A percentile compares a stretch with the other conserved stretches of the same genome.
phyloP scores from a whole-genome alignment of 192 early-diverging fungal genomes.

The Phlyctochytrium planicorne region DNA sequence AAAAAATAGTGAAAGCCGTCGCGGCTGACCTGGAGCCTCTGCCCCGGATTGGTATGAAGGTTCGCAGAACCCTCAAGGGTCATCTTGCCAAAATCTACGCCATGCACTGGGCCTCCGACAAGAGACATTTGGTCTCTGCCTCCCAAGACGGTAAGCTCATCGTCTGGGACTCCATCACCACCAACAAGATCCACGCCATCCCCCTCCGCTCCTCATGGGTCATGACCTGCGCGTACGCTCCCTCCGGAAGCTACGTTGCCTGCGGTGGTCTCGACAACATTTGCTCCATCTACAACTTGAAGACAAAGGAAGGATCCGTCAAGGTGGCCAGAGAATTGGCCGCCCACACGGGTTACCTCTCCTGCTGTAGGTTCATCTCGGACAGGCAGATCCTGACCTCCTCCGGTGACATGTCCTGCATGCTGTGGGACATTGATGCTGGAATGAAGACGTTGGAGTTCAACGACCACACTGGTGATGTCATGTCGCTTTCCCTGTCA shows the following conservation, averaged over 20 bases:
- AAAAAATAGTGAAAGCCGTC: conserved; percentile 83
- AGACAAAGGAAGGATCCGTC: conserved; percentile 89
- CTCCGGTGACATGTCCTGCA: conserved; percentile 98
- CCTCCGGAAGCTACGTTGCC: conserved; percentile 97
- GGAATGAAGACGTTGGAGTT: conserved; percentile 97
- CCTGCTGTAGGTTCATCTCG: conserved; percentile 94
- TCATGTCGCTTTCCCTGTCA: conserved; percentile 94
- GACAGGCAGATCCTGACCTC: conserved; percentile 95
- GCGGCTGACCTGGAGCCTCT: conserved; percentile 83
- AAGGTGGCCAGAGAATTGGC: conserved; percentile 93
- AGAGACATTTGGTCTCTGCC: conserved; percentile 94
- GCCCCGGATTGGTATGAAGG: conserved; percentile 91
- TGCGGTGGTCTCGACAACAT: conserved; percentile 99
- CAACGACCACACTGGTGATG: conserved; percentile 97
- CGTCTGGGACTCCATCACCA: conserved; percentile 98
- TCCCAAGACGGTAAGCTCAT: conserved; percentile 99
- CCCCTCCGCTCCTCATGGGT: conserved; percentile 99
- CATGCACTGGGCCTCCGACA: conserved; percentile 99
- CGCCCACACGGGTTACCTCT: conserved; percentile 97
- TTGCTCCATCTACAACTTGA: conserved; percentile 98
- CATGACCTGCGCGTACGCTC: conserved; percentile 99
- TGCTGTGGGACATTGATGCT: conserved; percentile 99
- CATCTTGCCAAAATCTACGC: conserved; percentile 99
- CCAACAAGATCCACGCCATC: conserved; percentile 99
- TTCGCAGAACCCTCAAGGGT: conserved; percentile 94